Evolutionary conservation across 495 filamentous ascomycete genomes (phyloP).

Genomic region (Hyaloscypha bicolor): DNA sequence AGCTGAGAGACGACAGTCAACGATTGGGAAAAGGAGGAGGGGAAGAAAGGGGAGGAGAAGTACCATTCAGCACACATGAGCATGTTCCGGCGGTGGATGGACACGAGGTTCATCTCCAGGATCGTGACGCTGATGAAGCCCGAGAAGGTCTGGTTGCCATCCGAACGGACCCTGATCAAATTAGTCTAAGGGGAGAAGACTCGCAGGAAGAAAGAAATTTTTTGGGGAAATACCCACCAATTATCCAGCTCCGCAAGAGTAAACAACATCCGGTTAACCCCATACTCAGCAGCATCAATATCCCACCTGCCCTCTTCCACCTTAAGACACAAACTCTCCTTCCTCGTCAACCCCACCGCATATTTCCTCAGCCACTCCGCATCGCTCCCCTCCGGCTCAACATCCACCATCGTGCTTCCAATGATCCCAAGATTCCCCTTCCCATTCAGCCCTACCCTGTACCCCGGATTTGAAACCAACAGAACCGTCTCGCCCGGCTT

Average conservation of each 20-base stretch:
- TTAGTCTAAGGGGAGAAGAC: too few relatives aligned
- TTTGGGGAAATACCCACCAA: constrained; percentile 37
- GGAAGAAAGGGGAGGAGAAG: constrained; percentile 9
- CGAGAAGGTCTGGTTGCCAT: constrained; percentile 46
- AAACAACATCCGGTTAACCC: constrained; percentile 51
- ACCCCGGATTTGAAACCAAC: constrained; percentile 55
- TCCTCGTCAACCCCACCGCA: constrained; percentile 50
- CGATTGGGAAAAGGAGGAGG: constrained; percentile 1
- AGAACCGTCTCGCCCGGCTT: constrained; percentile 55
- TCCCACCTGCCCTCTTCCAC: constrained; percentile 58
- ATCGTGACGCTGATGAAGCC: constrained; percentile 63
- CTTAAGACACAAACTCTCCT: constrained; percentile 53
- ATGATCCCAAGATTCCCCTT: constrained; percentile 45
- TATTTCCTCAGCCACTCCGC: constrained; percentile 58
- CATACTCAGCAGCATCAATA: constrained; percentile 44
- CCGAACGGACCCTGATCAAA: constrained; percentile 38
- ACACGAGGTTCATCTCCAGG: constrained; percentile 53
- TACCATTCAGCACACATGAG: constrained; percentile 62
- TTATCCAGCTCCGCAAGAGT: constrained; percentile 63
- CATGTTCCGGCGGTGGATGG: constrained; percentile 46
- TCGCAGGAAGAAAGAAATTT: too few relatives aligned
- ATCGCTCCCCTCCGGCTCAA: constrained; percentile 60
- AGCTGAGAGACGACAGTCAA: constrained; percentile 37
- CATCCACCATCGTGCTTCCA: constrained; percentile 52
- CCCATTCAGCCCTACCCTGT: constrained; percentile 32